phyloP scores from a whole-genome alignment of 1,139 yeast genomes.

The Lodderomyces elongisporus region DNA sequence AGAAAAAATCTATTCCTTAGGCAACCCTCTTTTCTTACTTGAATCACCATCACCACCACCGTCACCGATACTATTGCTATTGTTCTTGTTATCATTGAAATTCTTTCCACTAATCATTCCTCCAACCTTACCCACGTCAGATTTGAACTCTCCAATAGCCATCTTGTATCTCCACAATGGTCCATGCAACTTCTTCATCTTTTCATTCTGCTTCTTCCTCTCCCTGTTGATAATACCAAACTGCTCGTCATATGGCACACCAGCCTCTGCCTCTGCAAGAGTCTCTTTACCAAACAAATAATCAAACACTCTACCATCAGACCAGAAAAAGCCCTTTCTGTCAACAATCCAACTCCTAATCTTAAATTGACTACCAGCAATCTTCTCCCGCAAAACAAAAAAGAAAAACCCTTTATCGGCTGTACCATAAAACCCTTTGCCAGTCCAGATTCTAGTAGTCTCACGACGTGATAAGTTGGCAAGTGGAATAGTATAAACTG shows the following conservation, averaged over 20 bases:
- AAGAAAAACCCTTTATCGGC: conserved; percentile 70
- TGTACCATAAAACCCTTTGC: conserved; percentile 83
- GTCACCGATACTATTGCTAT: too few relatives aligned
- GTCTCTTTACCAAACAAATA: conserved; percentile 74
- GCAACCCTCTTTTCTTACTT: too few relatives aligned
- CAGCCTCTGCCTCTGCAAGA: conserved; percentile 70
- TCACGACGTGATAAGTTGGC: conserved; percentile 51
- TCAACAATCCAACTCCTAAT: conserved; percentile 73
- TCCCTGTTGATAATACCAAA: conserved; percentile 38
- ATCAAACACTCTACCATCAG: conserved; percentile 84
- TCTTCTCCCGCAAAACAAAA: conserved; percentile 59
- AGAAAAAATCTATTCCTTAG: too few relatives aligned
- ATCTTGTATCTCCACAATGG: conserved; percentile 37
- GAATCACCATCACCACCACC: too few relatives aligned
- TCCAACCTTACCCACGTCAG: conserved; percentile 21
- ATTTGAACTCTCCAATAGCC: conserved; percentile 30
- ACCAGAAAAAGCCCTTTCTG: conserved; percentile 85
- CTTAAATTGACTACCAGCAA: conserved; percentile 24
- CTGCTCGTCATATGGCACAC: conserved; percentile 62
- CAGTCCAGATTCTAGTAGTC: conserved; percentile 72
- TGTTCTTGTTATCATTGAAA: background rate
- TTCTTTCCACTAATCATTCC: conserved; percentile 1
- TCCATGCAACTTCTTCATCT: conserved; percentile 37
- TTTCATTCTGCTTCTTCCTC: conserved; percentile 35
- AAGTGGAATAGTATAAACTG: conserved; percentile 65